phyloP scores from a whole-genome alignment of 768 basidiomycete species.

The Suillus subaureus region DNA sequence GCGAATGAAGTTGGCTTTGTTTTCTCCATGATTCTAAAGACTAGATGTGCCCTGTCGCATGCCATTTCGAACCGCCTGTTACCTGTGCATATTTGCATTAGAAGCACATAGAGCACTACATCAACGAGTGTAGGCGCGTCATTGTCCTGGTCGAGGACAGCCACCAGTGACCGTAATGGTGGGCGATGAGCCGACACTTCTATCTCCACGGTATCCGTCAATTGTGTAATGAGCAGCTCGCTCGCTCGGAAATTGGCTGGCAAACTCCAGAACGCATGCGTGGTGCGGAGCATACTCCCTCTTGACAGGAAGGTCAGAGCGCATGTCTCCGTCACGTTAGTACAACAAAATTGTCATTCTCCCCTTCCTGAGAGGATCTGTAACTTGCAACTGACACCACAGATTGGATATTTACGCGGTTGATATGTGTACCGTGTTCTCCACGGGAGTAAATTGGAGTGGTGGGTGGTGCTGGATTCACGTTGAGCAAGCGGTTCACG shows the following conservation, averaged over 20 bases:
- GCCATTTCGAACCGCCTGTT: background rate
- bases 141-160: background rate
- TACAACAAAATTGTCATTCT: constrained; percentile 30
- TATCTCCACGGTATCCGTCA: background rate
- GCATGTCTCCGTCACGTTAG: constrained; percentile 4
- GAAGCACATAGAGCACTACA: constrained; percentile 13
- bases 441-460: constrained; percentile 1
- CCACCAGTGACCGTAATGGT: background rate
- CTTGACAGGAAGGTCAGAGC: constrained; percentile 13
- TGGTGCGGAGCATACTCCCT: constrained; percentile 12
- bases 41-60: background rate
- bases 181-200: background rate
- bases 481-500: background rate
- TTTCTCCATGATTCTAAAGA: constrained; percentile 2
- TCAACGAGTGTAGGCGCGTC: constrained; percentile 7
- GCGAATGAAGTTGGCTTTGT: background rate
- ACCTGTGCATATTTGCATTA: constrained; percentile 12
- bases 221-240: background rate
- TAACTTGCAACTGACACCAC: background rate
- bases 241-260: background rate
- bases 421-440: background rate
- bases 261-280: constrained; percentile 1
- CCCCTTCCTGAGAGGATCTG: constrained; percentile 11
- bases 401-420: background rate
- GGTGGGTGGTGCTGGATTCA: background rate